Percentiles rank a stretch among this genome's conserved stretches.
Conservation (phyloP, 352 stramenopile genomes). For the Globisporangium cystogenes region DNA sequence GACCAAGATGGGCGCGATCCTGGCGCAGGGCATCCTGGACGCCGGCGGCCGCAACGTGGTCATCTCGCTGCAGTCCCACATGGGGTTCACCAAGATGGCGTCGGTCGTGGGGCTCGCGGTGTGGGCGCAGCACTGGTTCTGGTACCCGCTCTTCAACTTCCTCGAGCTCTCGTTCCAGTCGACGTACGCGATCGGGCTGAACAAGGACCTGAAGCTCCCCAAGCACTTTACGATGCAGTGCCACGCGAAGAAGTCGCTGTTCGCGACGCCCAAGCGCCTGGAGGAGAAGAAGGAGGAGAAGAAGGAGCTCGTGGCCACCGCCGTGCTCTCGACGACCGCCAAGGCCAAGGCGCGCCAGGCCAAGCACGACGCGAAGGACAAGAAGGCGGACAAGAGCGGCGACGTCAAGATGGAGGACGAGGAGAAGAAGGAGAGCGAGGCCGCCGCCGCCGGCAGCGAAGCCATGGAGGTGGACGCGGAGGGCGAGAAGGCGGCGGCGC, state of each 20-base stretch:
- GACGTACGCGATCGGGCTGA: constrained; percentile 95
- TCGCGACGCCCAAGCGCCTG: constrained; percentile 97
- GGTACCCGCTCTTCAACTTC: constrained; percentile 99
- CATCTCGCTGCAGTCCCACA: constrained; percentile 94
- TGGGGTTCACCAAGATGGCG: constrained; percentile 97
- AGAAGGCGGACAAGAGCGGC: constrained; percentile 28
- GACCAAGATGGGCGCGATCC: constrained; percentile 98
- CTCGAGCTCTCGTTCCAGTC: constrained; percentile 96
- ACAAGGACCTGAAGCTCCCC: constrained; percentile 97
- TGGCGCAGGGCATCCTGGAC: constrained; percentile 97
- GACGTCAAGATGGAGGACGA: constrained; percentile 55
- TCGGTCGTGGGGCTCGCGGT: constrained; percentile 95
- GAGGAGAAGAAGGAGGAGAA: constrained; percentile 99
- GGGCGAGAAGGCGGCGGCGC: constrained; percentile 32
- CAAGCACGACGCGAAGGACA: constrained; percentile 89
- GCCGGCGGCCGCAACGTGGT: constrained; percentile 97
- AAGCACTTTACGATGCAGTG: constrained; percentile 93
- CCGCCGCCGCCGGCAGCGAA: constrained; percentile 28
- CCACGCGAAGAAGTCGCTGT: constrained; percentile 93
- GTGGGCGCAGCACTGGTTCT: constrained; percentile 99
- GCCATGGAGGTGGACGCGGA: constrained; percentile 77
- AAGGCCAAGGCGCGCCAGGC: constrained; percentile 94
- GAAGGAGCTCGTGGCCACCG: constrained; percentile 97
- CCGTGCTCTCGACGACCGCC: constrained; percentile 96
- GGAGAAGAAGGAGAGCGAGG: constrained; percentile 43